phyloP scores from a whole-genome alignment of 257 asterid species.

The Primulina tabacum region DNA sequence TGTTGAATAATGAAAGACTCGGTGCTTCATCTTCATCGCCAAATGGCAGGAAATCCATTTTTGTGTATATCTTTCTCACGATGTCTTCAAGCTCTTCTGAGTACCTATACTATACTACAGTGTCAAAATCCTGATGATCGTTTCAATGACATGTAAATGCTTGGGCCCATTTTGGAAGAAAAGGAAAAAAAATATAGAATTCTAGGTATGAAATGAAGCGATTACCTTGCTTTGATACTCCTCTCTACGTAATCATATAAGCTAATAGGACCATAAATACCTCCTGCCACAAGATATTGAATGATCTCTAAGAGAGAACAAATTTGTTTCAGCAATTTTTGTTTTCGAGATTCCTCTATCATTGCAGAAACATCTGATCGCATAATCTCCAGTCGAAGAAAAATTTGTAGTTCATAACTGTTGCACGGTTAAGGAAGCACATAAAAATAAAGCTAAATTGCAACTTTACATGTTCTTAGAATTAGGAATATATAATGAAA shows the following conservation, averaged over 20 bases:
- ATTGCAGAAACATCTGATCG: conserved; percentile 40
- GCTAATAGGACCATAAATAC: conserved; percentile 75
- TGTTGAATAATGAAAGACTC: conserved; percentile 45
- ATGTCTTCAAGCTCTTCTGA: conserved; percentile 49
- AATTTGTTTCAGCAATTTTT: conserved; percentile 73
- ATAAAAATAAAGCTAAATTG: not conserved
- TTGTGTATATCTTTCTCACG: conserved; percentile 50
- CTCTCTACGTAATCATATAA: conserved; percentile 78
- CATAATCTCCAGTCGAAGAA: conserved; percentile 91
- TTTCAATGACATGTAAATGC: not conserved
- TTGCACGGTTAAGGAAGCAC: conserved; percentile 45
- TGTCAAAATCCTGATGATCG: not conserved
- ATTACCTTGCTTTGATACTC: conserved; percentile 75
- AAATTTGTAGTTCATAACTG: conserved; percentile 88
- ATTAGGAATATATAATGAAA: conserved; percentile 15
- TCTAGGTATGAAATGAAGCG: conserved; percentile 10
- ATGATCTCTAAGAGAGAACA: conserved; percentile 81
- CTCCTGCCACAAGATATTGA: conserved; percentile 88
- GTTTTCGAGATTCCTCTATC: conserved; percentile 57
- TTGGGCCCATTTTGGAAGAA: not conserved
- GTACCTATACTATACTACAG: conserved; percentile 48
- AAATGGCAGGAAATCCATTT: conserved; percentile 84
- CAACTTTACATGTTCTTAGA: not conserved
- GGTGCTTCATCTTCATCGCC: conserved; percentile 82
- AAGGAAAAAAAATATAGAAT: not conserved